phyloP scores from a whole-genome alignment of 306 rosid genomes.

The Echinosophora koreensis region DNA sequence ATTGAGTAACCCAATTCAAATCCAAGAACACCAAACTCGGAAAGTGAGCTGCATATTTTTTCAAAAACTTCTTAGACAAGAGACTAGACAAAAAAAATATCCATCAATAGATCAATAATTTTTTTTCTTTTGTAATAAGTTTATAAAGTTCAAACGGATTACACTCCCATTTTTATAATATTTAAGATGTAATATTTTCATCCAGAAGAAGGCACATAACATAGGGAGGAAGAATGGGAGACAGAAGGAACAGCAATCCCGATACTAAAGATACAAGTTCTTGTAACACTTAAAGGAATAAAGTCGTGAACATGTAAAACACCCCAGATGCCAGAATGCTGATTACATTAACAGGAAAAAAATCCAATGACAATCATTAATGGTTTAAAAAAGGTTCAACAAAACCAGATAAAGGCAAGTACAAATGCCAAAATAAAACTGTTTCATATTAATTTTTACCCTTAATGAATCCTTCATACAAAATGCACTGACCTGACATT shows the following conservation, averaged over 20 bases:
- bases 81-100: slow-evolving; percentile 22
- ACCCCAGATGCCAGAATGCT: not conserved
- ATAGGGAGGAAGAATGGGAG: not conserved
- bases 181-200: slow-evolving; percentile 26
- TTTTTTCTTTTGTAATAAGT: not conserved
- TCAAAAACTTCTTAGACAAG: slow-evolving; percentile 38
- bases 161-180: not conserved
- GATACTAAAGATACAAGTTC: not conserved
- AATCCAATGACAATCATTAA: not conserved
- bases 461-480: slow-evolving; percentile 12
- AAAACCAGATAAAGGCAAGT: not conserved
- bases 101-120: not conserved
- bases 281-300: too few species aligned
- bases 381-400: not conserved
- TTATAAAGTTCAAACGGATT: not conserved
- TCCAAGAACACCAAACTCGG: slow-evolving; percentile 97
- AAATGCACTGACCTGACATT: not conserved
- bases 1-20: slow-evolving; percentile 97
- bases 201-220: slow-evolving; percentile 26
- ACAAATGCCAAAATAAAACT: not conserved
- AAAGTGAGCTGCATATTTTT: slow-evolving; percentile 77
- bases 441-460: slow-evolving; percentile 1
- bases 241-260: not conserved
- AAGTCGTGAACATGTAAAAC: not conserved
- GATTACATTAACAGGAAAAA: not conserved